phyloP scores from a whole-genome alignment of 2,329 filamentous ascomycete genomes.

The Bimuria novae-zelandiae region DNA sequence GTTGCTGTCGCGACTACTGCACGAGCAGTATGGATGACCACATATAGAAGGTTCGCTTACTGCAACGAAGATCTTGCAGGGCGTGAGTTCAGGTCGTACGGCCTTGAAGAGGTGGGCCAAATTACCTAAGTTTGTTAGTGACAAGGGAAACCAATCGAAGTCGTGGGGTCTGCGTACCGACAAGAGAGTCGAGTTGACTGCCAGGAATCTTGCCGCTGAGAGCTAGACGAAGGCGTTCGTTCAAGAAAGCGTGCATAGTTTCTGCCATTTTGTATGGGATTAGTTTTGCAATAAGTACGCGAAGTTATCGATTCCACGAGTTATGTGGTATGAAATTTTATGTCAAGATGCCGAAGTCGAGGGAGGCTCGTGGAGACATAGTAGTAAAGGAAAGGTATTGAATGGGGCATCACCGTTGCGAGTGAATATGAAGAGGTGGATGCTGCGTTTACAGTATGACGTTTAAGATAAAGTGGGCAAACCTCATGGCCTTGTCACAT shows the following conservation, averaged over 20 bases:
- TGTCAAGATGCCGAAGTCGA: too few species aligned
- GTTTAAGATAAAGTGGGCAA: slow-evolving; percentile 49
- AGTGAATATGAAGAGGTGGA: slow-evolving; percentile 26
- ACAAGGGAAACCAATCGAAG: too few species aligned
- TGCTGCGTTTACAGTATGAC: slow-evolving; percentile 49
- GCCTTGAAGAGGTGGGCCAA: slow-evolving; percentile 7
- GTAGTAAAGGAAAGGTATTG: neutral
- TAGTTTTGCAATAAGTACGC: too few species aligned
- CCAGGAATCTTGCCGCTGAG: slow-evolving; percentile 7
- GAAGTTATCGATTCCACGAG: neutral
- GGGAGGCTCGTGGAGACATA: neutral
- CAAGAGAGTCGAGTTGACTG: slow-evolving; percentile 5
- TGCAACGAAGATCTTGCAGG: slow-evolving; percentile 11
- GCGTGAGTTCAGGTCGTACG: slow-evolving; percentile 6
- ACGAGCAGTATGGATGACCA: slow-evolving; percentile 7
- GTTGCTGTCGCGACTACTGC: neutral
- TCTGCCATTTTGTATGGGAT: slow-evolving; percentile 1
- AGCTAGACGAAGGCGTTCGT: slow-evolving; percentile 9
- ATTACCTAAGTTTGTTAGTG: slow-evolving; percentile 1
- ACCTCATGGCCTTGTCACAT: neutral
- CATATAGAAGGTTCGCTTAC: slow-evolving; percentile 10
- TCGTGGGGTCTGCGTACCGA: neutral
- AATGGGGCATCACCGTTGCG: neutral
- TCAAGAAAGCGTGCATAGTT: slow-evolving; percentile 4
- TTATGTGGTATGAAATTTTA: neutral